phyloP scores from a whole-genome alignment of 495 filamentous ascomycete species.

The Cercophora sp. region DNA sequence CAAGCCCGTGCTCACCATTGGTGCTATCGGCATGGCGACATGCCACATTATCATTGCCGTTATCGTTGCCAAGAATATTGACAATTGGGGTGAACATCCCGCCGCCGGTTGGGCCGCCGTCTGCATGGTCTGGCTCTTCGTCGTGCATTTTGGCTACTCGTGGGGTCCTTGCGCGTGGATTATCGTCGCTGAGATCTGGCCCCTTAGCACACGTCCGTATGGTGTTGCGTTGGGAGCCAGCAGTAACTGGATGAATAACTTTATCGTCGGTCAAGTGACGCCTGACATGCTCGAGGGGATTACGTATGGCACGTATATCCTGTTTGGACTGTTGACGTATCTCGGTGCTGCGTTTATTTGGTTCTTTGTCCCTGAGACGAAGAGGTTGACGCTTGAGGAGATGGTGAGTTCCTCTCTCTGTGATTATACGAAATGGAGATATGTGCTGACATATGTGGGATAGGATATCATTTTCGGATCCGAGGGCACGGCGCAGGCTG shows the following conservation, averaged over 20 bases:
- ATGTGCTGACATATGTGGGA: conserved; percentile 32
- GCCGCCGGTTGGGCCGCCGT: conserved; percentile 75
- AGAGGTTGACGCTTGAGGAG: conserved; percentile 56
- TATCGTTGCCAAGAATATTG: conserved; percentile 62
- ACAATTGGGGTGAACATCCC: conserved; percentile 53
- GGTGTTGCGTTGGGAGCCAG: conserved; percentile 68
- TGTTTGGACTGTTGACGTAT: conserved; percentile 70
- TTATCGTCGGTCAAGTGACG: conserved; percentile 66
- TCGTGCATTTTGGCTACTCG: conserved; percentile 74
- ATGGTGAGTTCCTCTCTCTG: conserved; percentile 38
- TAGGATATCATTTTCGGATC: conserved; percentile 74
- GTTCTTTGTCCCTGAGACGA: conserved; percentile 73
- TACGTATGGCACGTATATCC: conserved; percentile 73
- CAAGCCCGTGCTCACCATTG: conserved; percentile 54
- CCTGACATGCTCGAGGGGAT: conserved; percentile 69
- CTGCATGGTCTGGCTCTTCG: conserved; percentile 78
- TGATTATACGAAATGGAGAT: neutral
- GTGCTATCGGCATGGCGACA: conserved; percentile 55
- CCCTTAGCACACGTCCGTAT: conserved; percentile 66
- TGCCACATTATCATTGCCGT: conserved; percentile 71
- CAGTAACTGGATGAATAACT: conserved; percentile 54
- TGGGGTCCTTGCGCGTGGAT: conserved; percentile 73
- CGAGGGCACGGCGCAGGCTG: conserved; percentile 63
- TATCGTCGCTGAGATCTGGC: conserved; percentile 72
- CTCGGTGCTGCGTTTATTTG: conserved; percentile 67